A percentile compares a stretch with the other conserved stretches of the same genome.
Evolutionary conservation across 2,329 filamentous ascomycete species (phyloP).

Genomic region (Clonostachys rhizophaga): DNA sequence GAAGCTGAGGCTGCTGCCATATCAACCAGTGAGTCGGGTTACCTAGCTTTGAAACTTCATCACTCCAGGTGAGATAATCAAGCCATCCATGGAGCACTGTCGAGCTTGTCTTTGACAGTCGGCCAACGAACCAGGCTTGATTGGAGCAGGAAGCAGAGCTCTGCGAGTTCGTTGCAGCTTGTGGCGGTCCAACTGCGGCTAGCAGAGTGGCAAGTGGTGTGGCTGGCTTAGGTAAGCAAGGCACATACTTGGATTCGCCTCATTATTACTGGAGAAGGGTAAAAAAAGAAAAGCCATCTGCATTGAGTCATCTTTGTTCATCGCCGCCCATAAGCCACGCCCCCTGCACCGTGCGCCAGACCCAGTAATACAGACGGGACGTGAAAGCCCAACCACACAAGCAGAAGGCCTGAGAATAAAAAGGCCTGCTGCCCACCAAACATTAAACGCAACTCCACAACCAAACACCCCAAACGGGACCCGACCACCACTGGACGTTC

Average conservation of each 20-base stretch:
- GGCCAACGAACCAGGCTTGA: neutral
- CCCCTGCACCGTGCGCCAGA: too few relatives aligned
- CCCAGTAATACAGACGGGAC: neutral
- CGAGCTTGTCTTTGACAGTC: neutral
- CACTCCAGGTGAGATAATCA: neutral
- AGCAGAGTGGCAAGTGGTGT: too few relatives aligned
- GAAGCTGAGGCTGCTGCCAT: conserved; percentile 16
- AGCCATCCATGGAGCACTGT: neutral
- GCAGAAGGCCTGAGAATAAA: neutral
- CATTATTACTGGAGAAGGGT: too few relatives aligned
- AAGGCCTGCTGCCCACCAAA: neutral
- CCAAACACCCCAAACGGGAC: conserved; percentile 3
- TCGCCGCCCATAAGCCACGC: too few relatives aligned
- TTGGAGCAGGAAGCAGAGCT: neutral
- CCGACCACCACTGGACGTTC: neutral
- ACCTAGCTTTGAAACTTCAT: conserved; percentile 8
- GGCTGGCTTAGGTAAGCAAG: too few relatives aligned
- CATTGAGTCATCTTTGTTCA: too few relatives aligned
- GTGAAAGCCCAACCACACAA: neutral
- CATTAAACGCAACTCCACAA: conserved; percentile 1
- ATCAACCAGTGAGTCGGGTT: conserved; percentile 2
- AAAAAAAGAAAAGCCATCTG: too few relatives aligned
- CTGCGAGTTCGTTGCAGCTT: neutral
- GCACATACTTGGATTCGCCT: too few relatives aligned
- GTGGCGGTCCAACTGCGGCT: too few relatives aligned